Percentiles rank a stretch among this genome's conserved stretches.
phyloP scores from a whole-genome alignment of 805 yeast species.

The Cyberlindnera veronae region DNA sequence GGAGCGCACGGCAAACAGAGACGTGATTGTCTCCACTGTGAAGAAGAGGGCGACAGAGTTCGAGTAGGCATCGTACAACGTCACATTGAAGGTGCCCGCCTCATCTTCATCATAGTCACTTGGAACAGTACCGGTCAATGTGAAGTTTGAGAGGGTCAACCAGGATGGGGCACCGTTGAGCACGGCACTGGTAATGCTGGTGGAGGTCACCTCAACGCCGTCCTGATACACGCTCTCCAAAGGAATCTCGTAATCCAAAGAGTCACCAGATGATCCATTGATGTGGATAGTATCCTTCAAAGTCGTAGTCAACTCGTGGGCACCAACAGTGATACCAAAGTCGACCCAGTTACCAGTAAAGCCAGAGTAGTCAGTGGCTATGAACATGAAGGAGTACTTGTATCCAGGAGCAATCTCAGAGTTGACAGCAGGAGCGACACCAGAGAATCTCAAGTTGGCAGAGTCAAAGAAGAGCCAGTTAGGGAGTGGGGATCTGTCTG shows the following conservation, averaged over 20 bases:
- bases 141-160: conserved; percentile 43
- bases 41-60: conserved; percentile 59
- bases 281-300: conserved; percentile 52
- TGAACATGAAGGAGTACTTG: conserved; percentile 61
- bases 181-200: conserved; percentile 53
- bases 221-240: conserved; percentile 62
- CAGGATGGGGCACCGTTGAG: conserved; percentile 57
- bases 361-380: conserved; percentile 77
- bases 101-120: conserved; percentile 33
- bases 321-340: conserved; percentile 80
- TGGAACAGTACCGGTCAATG: conserved; percentile 58
- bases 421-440: conserved; percentile 84
- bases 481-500: conserved; percentile 84
- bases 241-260: conserved; percentile 58
- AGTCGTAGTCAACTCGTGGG: conserved; percentile 74
- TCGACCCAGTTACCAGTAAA: conserved; percentile 65
- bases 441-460: conserved; percentile 63
- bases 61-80: conserved; percentile 55
- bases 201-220: conserved; percentile 41
- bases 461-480: conserved; percentile 79
- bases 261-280: conserved; percentile 64
- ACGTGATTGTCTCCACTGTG: conserved; percentile 47
- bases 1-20: conserved; percentile 52
- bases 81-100: conserved; percentile 43
- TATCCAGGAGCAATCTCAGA: conserved; percentile 87